Evolutionary conservation across 192 early-diverging fungal genomes (phyloP), one percentile per base, ranked within the genome.

Genomic region (Rhizophagus sp.): DNA sequence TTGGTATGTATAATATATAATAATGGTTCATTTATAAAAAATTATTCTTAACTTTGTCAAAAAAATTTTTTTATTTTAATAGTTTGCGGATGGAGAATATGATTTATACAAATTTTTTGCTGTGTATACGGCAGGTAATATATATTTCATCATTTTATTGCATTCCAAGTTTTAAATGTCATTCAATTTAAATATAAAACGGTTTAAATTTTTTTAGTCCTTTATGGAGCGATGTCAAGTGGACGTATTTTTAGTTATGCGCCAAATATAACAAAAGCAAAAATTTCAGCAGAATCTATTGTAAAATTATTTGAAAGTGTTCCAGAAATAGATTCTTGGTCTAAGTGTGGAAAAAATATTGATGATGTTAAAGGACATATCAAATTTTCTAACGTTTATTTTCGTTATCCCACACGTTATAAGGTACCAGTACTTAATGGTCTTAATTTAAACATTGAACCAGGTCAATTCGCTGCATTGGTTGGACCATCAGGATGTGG

Each of bases 401-500:
- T 88, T 39, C 50, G 72, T 12, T 94, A 94, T 83, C 93, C 92
- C 6, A 84, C 89, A 9, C 88, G 91, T 24, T 79, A 87, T 1
- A 85, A 91, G 62, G 87, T 92, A 62, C 85, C 87, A 1, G 89
- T 94, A 74, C 82, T 93, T 41, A 78, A 87, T 8, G 82, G 85
- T 64, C 84, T 92, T 33, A 81, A 81, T 63, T 83, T 94, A 34
- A 75, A 86, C 33, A 84, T 93, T 34, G 78, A 84, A 34, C 74
- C 90, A 30, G 93, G 93, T 27, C 82, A 88, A 79, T 95, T 92
- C n/a, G 89, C 93, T 44, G 95, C 95, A 15, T 83, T 96, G 25
- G 94, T 96, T 15, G 95, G 95, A 2, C 81, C 88, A 52, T 94
- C 93, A 25, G 94, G 94, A 5, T 90, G 87, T 74, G 85, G 87